Percentiles rank a stretch among this genome's conserved stretches.
Evolutionary conservation across 2,329 filamentous ascomycete genomes (phyloP).

Genomic region (Graphilbum sp.): DNA sequence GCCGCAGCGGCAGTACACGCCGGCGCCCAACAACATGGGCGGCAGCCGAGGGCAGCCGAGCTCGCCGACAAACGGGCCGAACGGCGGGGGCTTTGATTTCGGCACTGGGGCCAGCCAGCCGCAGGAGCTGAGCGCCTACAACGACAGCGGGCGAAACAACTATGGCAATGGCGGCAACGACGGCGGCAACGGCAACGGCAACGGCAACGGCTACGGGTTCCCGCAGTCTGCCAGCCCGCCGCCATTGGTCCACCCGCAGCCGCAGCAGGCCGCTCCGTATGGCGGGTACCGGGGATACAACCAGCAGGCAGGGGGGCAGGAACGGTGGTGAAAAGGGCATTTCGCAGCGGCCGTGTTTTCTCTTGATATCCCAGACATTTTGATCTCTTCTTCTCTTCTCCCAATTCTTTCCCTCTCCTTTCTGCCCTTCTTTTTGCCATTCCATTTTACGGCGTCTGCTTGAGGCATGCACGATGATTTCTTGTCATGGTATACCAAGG

Average conservation of each 20-base stretch:
- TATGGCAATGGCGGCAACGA: neutral
- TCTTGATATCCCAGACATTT: neutral
- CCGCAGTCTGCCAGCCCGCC: conserved; percentile 3
- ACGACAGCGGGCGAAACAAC: too few species aligned
- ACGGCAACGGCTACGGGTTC: neutral
- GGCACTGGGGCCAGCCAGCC: conserved; percentile 8
- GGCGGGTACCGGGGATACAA: conserved; percentile 15
- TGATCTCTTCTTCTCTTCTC: neutral
- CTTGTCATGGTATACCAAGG: too few species aligned
- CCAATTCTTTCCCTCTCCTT: neutral
- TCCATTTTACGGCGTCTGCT: neutral
- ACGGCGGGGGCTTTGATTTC: conserved; percentile 11
- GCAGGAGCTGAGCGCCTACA: neutral
- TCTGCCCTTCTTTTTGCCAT: too few species aligned
- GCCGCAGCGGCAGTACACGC: conserved; percentile 21
- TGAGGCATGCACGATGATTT: neutral
- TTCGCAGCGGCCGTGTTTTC: neutral
- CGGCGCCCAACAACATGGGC: conserved; percentile 13
- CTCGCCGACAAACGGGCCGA: conserved; percentile 7
- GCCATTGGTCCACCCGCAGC: conserved; percentile 8
- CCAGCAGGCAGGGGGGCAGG: conserved; percentile 5
- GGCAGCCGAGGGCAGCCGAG: conserved; percentile 2
- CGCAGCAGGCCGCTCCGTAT: conserved; percentile 5
- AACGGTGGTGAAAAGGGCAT: conserved; percentile 7
- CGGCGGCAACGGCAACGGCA: conserved; percentile 1